phyloP scores from a whole-genome alignment of 768 basidiomycete genomes.

The Cubamyces lactineus region DNA sequence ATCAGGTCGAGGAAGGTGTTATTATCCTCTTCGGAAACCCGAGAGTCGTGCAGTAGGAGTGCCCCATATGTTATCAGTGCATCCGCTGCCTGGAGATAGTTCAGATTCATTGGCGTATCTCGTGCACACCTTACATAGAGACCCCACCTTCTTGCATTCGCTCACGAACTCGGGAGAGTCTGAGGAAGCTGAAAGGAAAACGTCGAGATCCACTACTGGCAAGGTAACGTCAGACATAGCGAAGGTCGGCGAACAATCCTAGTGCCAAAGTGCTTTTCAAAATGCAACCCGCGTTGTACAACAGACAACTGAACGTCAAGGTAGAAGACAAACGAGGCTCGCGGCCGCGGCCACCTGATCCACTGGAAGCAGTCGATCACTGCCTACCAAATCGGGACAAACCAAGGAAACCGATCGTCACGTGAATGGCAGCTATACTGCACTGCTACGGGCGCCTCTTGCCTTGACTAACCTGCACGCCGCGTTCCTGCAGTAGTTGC shows the following conservation, averaged over 20 bases:
- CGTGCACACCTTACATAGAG: neutral
- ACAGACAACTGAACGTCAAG: neutral
- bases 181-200: constrained; percentile 55
- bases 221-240: constrained; percentile 51
- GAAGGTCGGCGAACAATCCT: neutral
- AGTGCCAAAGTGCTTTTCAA: neutral
- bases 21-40: constrained; percentile 85
- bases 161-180: constrained; percentile 50
- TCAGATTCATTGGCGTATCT: neutral
- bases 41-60: constrained; percentile 80
- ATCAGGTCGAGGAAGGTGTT: constrained; percentile 81
- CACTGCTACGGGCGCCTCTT: constrained; percentile 14
- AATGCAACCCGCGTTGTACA: too few relatives aligned
- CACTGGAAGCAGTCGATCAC: constrained; percentile 1
- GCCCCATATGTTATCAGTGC: constrained; percentile 87
- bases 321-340: neutral
- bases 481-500: constrained; percentile 4
- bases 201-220: constrained; percentile 78
- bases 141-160: constrained; percentile 69
- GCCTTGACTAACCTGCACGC: constrained; percentile 24
- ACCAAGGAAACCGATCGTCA: neutral
- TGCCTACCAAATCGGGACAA: constrained; percentile 7
- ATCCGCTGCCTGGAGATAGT: constrained; percentile 64
- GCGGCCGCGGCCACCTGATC: too few relatives aligned
- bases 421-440: constrained; percentile 9